Base-by-base conservation (phyloP, 1,284 basidiomycete species). In the Vanrija sp. region DNA sequence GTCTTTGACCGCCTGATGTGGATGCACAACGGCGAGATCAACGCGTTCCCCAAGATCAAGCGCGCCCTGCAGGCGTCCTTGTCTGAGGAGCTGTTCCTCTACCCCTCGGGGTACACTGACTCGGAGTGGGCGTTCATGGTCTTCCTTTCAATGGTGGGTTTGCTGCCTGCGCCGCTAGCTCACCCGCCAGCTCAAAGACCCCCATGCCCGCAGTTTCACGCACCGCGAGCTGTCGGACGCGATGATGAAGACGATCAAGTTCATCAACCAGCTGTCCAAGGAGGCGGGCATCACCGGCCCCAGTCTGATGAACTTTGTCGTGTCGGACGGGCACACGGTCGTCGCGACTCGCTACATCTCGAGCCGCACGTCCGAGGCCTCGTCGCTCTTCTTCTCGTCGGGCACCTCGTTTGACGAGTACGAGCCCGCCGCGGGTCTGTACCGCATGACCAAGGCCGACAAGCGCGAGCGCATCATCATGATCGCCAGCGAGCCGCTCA, bases 111-210 rank as follows among this genome's bases (percentile, higher is more conserved):
- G 49, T 93, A 93, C 69, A 96, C 92, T n/a, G 91, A 95, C 74
- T 93, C 91, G 1, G 91, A 97, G 80, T 96, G 92, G 91, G 87
- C 90, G 7, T 97, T 96, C 69, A 92, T 90, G 10, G 78, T 95
- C 47, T 90, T 93, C 73, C 77, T 97, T 21, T 89, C 90, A 3
- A 91, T 89, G 79, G 91, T 86, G 49, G 47, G 77, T 63, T 3
- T 3, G 21, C 21, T 5, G 8, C 40, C 28, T 52, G 48, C 8
- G 26, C 26, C 26, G 5, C 54, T 58, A 56, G 44, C 6, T 54
- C 8, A 55, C 45, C 14, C 18, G 5, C 19, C 59, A 94, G 89
- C 82, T 94, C 26, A 86, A 87, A 43, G 85, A 95, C 71, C 84
- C 88, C 3, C 82, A 87, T 69, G 87, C 89, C 0, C 65, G 67